Evolutionary conservation across 352 stramenopile genomes (phyloP).

Genomic region (Pelagophyceae sp.): DNA sequence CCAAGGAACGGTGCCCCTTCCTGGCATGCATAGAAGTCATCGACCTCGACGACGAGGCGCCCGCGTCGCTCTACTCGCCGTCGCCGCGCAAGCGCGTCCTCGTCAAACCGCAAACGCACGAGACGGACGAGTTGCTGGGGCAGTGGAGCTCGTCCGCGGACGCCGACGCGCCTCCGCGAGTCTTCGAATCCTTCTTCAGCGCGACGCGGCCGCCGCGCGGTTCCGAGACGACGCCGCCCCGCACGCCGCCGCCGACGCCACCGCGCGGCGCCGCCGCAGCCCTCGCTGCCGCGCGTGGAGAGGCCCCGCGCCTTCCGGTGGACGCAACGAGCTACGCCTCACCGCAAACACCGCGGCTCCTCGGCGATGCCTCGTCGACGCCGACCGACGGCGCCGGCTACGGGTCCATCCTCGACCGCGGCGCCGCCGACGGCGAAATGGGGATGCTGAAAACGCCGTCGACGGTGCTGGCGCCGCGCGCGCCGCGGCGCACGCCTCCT

Average conservation of each 20-base stretch:
- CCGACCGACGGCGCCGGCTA: neutral
- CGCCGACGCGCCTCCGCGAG: neutral
- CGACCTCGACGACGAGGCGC: neutral
- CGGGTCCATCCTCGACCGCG: neutral
- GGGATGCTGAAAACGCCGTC: neutral
- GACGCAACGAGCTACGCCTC: too few relatives aligned
- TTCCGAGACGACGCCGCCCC: neutral
- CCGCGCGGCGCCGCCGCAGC: neutral
- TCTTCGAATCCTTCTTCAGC: neutral
- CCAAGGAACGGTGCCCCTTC: conserved; percentile 58
- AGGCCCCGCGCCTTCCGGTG: neutral
- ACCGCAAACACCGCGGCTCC: too few relatives aligned
- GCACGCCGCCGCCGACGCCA: neutral
- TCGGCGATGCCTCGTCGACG: too few relatives aligned
- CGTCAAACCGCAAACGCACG: too few relatives aligned
- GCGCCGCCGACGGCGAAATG: neutral
- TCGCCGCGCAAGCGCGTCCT: too few relatives aligned
- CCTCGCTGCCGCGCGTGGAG: neutral
- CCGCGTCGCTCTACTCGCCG: neutral
- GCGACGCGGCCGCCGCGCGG: neutral
- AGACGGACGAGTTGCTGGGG: neutral
- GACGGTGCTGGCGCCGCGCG: neutral
- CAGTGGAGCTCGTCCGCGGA: neutral
- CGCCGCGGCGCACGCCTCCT: neutral
- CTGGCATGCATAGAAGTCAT: conserved; percentile 51